phyloP scores from a whole-genome alignment of 2,329 filamentous ascomycete species.

The Aspergillus ruber region DNA sequence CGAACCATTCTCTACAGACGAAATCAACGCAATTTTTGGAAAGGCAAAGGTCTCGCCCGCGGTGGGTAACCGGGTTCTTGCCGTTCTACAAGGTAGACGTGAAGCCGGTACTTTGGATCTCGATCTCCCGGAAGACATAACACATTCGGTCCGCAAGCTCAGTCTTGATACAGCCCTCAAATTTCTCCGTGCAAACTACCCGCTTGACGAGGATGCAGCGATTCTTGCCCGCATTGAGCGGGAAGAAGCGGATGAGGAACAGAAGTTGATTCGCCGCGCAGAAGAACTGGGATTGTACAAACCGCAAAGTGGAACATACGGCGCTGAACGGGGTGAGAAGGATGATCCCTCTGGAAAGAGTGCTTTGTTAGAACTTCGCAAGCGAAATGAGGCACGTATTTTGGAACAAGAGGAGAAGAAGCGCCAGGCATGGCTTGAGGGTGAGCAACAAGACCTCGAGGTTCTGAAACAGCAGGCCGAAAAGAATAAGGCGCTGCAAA shows the following conservation, averaged over 20 bases:
- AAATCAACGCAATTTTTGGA: slow-evolving; percentile 33
- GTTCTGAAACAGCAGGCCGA: slow-evolving; percentile 24
- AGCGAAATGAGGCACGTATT: slow-evolving; percentile 34
- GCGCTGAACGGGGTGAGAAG: slow-evolving; percentile 34
- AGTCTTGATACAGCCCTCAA: slow-evolving; percentile 31
- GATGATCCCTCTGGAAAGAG: slow-evolving; percentile 38
- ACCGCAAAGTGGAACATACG: slow-evolving; percentile 40
- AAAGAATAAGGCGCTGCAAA: slow-evolving; percentile 31
- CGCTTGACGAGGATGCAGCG: slow-evolving; percentile 44
- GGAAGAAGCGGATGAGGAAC: slow-evolving; percentile 33
- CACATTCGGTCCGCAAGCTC: slow-evolving; percentile 22
- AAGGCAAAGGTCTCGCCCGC: slow-evolving; percentile 19
- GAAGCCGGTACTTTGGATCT: slow-evolving; percentile 41
- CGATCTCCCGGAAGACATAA: slow-evolving; percentile 35
- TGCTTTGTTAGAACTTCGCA: slow-evolving; percentile 34
- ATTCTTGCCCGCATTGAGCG: slow-evolving; percentile 40
- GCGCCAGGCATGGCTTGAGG: slow-evolving; percentile 47
- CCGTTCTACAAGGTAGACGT: slow-evolving; percentile 39
- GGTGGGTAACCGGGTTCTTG: slow-evolving; percentile 33
- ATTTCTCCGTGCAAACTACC: slow-evolving; percentile 38
- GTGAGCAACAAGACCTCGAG: slow-evolving; percentile 41
- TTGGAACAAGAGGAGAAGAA: slow-evolving; percentile 42
- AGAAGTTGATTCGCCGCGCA: slow-evolving; percentile 30
- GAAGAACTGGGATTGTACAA: slow-evolving; percentile 37
- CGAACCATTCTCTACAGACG: slow-evolving; percentile 24